Evolutionary conservation across 2,329 filamentous ascomycete species (phyloP), one percentile per base, ranked within the genome.

Genomic region (Pseudonectria foliicola): DNA sequence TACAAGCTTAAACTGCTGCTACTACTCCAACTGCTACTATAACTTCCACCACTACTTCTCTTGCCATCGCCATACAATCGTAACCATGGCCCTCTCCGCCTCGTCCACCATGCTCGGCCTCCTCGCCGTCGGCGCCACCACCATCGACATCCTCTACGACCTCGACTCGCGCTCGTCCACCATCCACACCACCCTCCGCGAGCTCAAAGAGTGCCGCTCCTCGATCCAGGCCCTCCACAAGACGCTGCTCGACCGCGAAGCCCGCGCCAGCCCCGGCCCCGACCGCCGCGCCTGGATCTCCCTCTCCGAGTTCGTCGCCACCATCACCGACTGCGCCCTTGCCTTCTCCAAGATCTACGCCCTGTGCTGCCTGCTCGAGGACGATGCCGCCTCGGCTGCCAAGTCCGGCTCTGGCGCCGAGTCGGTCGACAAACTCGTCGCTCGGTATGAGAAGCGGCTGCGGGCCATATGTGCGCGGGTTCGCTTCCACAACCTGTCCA

Each of bases 401-500:
- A 46, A 42, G 5, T 40, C 47, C 12, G 50, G 40, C 8, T 35
- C 30, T 31, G 35, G 18, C 34, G 35, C 13, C 29, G 37, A 3
- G 27, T 40, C 10, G 23, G 30, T 13, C 34, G 34, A 24, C 35
- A 43, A 27, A 35, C 44, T 8, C 31, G 38, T 13, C 38, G 35
- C 29, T 42, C 13, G 43, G n/a, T 47, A 44, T n/a, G 50, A 52
- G 34, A 52, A 54, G 43, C 42, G 44, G 21, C 45, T 58, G 18
- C 50, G 39, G 16, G 45, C 48, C 6, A 43, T 62, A 4, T 60
- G 53, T 30, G 50, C 55, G 3, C 49, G 60, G 6, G 52, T 62
- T 7, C 52, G 55, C 21, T 62, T 57, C 56, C 59, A 61, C 45
- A 60, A 57, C 30, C 44, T 62, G 13, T 61, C 59, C n/a, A 59